Evolutionary conservation across 139 green algal genomes (phyloP).

Genomic region (Asterochloris sp.): DNA sequence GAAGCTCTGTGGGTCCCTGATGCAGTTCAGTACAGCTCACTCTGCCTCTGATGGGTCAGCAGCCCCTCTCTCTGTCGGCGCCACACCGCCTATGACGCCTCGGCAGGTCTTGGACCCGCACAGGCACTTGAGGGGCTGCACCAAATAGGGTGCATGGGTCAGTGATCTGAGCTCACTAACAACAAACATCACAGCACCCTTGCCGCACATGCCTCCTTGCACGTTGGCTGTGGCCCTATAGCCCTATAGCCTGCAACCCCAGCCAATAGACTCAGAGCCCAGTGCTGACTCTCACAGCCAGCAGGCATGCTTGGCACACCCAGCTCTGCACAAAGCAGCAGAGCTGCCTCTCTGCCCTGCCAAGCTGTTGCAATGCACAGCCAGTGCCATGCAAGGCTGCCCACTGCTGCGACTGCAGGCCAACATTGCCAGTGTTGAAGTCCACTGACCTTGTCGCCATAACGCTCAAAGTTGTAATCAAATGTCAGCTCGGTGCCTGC

Average conservation of each 20-base stretch:
- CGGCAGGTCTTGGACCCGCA: conserved; percentile 59
- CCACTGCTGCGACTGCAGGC: too few relatives aligned
- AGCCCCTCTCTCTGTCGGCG: conserved; percentile 19
- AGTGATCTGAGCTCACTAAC: neutral
- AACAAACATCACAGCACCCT: neutral
- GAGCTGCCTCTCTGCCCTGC: too few relatives aligned
- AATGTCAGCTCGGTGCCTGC: conserved; percentile 92
- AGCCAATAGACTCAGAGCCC: too few relatives aligned
- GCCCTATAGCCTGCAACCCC: too few relatives aligned
- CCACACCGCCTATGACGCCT: conserved; percentile 79
- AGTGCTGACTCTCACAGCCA: too few relatives aligned
- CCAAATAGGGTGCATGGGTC: neutral
- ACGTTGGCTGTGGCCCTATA: neutral
- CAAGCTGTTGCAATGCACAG: too few relatives aligned
- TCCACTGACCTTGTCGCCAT: conserved; percentile 70
- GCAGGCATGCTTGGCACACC: too few relatives aligned
- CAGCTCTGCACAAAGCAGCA: too few relatives aligned
- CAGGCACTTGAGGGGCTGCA: conserved; percentile 59
- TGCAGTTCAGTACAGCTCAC: too few relatives aligned
- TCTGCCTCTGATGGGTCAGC: too few relatives aligned
- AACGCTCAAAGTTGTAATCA: conserved; percentile 99
- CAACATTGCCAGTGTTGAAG: neutral
- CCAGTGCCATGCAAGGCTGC: too few relatives aligned
- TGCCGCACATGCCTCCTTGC: neutral
- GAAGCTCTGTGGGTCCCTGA: too few relatives aligned